Percentiles rank a stretch among this genome's conserved stretches.
Conservation (phyloP, 2,329 filamentous ascomycete species). For the Epichloe amarillans region DNA sequence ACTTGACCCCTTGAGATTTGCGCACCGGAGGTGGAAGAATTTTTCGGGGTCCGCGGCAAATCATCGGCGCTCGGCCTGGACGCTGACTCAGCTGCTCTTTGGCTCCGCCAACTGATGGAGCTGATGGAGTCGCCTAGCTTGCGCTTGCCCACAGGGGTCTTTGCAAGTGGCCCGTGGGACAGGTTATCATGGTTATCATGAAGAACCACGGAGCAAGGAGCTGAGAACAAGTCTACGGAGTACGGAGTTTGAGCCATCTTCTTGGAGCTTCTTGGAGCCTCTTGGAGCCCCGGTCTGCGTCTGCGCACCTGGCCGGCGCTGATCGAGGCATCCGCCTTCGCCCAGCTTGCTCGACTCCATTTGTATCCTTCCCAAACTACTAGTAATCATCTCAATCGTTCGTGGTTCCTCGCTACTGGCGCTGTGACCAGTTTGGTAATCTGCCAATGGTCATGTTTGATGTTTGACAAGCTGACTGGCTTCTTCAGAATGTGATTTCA, state of each 20-base stretch:
- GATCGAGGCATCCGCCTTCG: not conserved
- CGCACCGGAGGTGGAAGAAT: constrained; percentile 23
- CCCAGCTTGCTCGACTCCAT: not conserved
- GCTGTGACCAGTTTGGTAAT: not conserved
- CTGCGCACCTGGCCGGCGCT: too few species aligned
- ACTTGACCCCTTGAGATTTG: constrained; percentile 15
- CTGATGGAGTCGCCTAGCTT: too few species aligned
- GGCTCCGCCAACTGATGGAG: too few species aligned
- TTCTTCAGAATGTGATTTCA: not conserved
- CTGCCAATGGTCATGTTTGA: not conserved
- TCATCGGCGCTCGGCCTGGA: not conserved
- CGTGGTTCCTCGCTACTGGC: not conserved
- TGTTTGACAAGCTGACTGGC: not conserved
- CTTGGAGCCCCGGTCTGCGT: too few species aligned
- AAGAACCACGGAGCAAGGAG: not conserved
- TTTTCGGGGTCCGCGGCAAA: constrained; percentile 17
- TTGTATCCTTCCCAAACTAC: not conserved
- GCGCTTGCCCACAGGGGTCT: not conserved
- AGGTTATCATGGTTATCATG: not conserved
- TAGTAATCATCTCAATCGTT: not conserved
- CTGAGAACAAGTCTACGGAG: too few species aligned
- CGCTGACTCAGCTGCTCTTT: not conserved
- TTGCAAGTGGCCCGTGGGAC: not conserved
- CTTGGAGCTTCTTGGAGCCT: too few species aligned
- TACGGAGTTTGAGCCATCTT: too few species aligned